These are phyloP conservation scores for Atkinsonella hypoxylon DNA, from an alignment of 2,329 filamentous ascomycete genomes.

Conservation along the genomic window DNA sequence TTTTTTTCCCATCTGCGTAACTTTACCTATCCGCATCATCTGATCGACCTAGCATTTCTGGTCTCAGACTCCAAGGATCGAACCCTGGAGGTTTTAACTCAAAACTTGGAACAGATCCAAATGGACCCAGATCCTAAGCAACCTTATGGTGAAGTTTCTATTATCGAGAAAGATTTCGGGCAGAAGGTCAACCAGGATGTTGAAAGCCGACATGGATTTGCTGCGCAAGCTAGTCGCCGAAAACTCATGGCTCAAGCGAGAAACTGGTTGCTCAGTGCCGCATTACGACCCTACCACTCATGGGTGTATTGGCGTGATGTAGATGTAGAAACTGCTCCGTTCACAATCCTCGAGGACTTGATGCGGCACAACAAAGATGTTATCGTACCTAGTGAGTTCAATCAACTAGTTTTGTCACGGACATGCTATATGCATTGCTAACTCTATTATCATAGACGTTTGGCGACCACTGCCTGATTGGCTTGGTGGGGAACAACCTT, in stretches of 20 bases:
- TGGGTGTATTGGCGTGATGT: constrained; percentile 99
- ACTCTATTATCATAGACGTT: constrained; percentile 53
- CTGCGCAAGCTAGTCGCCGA: constrained; percentile 81
- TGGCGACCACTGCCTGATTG: constrained; percentile 98
- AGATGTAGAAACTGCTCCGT: constrained; percentile 93
- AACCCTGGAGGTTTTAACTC: constrained; percentile 64
- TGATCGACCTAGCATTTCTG: constrained; percentile 92
- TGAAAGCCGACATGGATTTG: constrained; percentile 93
- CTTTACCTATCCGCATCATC: constrained; percentile 91
- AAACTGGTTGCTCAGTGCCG: constrained; percentile 93
- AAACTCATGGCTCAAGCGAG: constrained; percentile 97
- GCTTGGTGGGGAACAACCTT: constrained; percentile 96
- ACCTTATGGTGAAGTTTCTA: constrained; percentile 89
- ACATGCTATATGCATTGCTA: constrained; percentile 9
- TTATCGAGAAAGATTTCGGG: constrained; percentile 97
- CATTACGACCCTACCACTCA: constrained; percentile 85
- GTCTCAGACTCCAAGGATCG: constrained; percentile 96
- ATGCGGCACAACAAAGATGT: constrained; percentile 99
- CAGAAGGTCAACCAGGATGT: constrained; percentile 97
- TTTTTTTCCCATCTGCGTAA: constrained; percentile 97
- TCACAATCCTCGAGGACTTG: constrained; percentile 91
- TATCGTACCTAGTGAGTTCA: constrained; percentile 83
- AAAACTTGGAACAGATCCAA: constrained; percentile 69
- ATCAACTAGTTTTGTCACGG: background rate
- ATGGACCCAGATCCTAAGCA: constrained; percentile 65